Percentiles rank a stretch among this genome's conserved stretches.
Evolutionary conservation across 2,329 filamentous ascomycete species (phyloP).

Genomic region (Phyllosticta capitalensis): DNA sequence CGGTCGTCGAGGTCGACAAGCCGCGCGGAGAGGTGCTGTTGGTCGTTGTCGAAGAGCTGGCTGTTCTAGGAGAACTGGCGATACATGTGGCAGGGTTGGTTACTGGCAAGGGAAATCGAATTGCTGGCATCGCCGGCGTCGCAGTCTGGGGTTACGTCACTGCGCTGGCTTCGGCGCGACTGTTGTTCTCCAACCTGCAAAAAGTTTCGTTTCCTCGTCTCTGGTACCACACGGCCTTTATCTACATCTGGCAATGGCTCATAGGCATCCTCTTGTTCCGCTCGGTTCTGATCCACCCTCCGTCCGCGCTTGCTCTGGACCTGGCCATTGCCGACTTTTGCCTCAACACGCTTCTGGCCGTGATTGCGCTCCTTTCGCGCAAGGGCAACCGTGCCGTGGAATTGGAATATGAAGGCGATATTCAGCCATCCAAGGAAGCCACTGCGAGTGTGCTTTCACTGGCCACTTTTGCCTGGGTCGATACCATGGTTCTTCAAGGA

Average conservation of each 20-base stretch:
- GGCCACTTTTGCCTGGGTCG: conserved; percentile 83
- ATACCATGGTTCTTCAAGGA: conserved; percentile 78
- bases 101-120: conserved; percentile 28
- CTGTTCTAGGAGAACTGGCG: conserved; percentile 60
- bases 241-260: conserved; percentile 79
- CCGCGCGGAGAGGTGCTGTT: conserved; percentile 64
- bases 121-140: conserved; percentile 52
- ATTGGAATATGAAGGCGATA: conserved; percentile 78
- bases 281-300: conserved; percentile 71
- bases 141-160: conserved; percentile 74
- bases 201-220: conserved; percentile 60
- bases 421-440: conserved; percentile 80
- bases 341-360: conserved; percentile 62
- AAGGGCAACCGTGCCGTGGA: conserved; percentile 87
- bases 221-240: conserved; percentile 84
- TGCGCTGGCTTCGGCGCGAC: conserved; percentile 59
- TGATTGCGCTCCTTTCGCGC: conserved; percentile 69
- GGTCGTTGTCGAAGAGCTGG: conserved; percentile 64
- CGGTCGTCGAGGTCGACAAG: conserved; percentile 60
- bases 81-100: conserved; percentile 58
- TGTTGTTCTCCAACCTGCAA: conserved; percentile 52
- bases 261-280: conserved; percentile 70
- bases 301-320: conserved; percentile 50
- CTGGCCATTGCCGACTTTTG: conserved; percentile 66
- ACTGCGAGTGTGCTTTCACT: conserved; percentile 82